Percentiles rank a stretch among this genome's conserved stretches.
These are phyloP conservation scores for Paecilomyces sp. DNA, from an alignment of 2,329 filamentous ascomycete genomes.

Conservation along the genomic window DNA sequence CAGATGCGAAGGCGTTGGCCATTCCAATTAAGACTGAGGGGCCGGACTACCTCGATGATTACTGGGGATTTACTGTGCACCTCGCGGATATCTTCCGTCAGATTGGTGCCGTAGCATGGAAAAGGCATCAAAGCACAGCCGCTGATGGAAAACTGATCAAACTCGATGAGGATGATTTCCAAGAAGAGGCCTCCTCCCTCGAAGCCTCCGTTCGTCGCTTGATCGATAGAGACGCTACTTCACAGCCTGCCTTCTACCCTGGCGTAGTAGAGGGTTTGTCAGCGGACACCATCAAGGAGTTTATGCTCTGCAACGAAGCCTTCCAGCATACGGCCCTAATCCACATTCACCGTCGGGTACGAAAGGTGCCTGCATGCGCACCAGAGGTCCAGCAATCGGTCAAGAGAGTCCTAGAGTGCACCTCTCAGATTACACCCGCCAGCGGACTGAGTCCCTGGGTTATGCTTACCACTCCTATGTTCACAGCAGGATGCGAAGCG, in stretches of 20 bases:
- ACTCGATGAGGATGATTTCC: conserved; percentile 13
- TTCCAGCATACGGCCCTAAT: conserved; percentile 39
- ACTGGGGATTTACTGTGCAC: conserved; percentile 36
- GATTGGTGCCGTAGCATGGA: conserved; percentile 31
- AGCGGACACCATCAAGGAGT: conserved; percentile 24
- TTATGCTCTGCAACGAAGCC: conserved; percentile 34
- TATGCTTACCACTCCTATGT: conserved; percentile 36
- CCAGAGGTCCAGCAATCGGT: conserved; percentile 28
- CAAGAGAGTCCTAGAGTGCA: conserved; percentile 32
- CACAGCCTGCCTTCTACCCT: conserved; percentile 27
- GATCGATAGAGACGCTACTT: conserved; percentile 23
- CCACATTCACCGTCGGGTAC: conserved; percentile 33
- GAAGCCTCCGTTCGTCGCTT: conserved; percentile 26
- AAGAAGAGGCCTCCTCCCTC: conserved; percentile 23
- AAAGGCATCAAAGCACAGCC: conserved; percentile 14
- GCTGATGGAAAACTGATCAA: conserved; percentile 8
- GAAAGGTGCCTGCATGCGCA: conserved; percentile 21
- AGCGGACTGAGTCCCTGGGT: conserved; percentile 34
- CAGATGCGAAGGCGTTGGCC: neutral
- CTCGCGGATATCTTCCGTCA: conserved; percentile 30
- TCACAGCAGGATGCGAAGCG: conserved; percentile 37
- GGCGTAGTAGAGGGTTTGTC: conserved; percentile 26
- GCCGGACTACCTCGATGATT: conserved; percentile 34
- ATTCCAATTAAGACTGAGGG: neutral
- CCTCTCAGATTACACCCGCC: conserved; percentile 29